A percentile compares a stretch with the other conserved stretches of the same genome.
phyloP scores from a whole-genome alignment of 2,329 filamentous ascomycete species.

The Fusarium domesticum region DNA sequence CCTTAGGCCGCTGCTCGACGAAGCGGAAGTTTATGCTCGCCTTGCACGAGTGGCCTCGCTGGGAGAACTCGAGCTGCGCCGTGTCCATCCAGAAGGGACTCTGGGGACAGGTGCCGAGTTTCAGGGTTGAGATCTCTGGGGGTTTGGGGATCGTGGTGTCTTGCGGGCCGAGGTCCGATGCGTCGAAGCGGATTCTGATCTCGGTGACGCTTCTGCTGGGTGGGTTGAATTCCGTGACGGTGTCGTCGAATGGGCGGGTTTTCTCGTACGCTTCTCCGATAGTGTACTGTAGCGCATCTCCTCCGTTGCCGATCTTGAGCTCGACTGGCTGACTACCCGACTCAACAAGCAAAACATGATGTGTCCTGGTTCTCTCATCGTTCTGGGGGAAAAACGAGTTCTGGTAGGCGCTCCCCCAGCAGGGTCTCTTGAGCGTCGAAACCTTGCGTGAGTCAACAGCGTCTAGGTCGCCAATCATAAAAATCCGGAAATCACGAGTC shows the following conservation, averaged over 20 bases:
- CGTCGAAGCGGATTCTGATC: background rate
- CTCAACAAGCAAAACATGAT: background rate
- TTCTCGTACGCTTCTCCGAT: background rate
- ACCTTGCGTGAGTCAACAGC: background rate
- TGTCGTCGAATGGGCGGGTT: background rate
- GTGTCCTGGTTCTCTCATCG: background rate
- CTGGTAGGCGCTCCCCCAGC: background rate
- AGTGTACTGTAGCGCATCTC: background rate
- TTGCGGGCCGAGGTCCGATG: background rate
- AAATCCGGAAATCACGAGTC: slow-evolving; percentile 8
- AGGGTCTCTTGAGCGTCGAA: background rate
- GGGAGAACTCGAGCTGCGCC: background rate
- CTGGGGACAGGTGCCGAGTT: background rate
- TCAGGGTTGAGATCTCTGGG: background rate
- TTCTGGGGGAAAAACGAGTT: slow-evolving; percentile 2
- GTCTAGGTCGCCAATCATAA: slow-evolving; percentile 9
- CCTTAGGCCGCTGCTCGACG: background rate
- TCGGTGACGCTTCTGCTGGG: background rate
- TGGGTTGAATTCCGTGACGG: background rate
- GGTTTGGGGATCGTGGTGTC: background rate
- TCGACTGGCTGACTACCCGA: background rate
- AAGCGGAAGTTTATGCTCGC: background rate
- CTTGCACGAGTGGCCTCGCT: background rate
- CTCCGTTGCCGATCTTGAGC: background rate
- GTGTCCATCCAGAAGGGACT: background rate